phyloP scores from a whole-genome alignment of 176 grass and related monocot genomes.

The Rhipidocladum racemiflorum region DNA sequence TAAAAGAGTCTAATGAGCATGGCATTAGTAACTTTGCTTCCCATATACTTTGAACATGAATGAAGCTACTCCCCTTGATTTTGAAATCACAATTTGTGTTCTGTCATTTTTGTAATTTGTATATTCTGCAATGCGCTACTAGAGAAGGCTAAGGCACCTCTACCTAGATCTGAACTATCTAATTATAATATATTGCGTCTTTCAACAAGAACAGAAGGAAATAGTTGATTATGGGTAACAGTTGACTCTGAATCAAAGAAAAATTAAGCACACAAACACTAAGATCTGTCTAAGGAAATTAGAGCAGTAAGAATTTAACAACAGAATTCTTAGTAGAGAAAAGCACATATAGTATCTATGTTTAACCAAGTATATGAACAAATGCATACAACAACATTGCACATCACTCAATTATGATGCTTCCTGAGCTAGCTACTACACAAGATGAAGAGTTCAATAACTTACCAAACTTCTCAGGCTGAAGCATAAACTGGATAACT shows the following conservation, averaged over 20 bases:
- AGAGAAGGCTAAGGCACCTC: slow-evolving; percentile 5
- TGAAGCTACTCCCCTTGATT: not conserved
- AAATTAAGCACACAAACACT: not conserved
- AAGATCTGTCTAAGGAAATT: not conserved
- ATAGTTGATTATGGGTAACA: not conserved
- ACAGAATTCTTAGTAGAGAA: not conserved
- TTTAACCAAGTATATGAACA: not conserved
- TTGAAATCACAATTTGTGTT: slow-evolving; percentile 10
- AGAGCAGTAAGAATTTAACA: not conserved
- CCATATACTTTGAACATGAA: slow-evolving; percentile 31
- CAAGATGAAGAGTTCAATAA: slow-evolving; percentile 16
- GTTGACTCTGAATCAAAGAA: slow-evolving; percentile 19
- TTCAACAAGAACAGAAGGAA: slow-evolving; percentile 23
- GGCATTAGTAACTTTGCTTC: slow-evolving; percentile 28
- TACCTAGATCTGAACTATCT: slow-evolving; percentile 32
- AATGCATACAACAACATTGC: not conserved
- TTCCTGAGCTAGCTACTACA: slow-evolving; percentile 18
- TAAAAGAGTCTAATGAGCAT: slow-evolving; percentile 8
- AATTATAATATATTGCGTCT: slow-evolving; percentile 35
- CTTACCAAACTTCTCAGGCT: slow-evolving; percentile 77
- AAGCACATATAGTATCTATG: not conserved
- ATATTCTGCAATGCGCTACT: slow-evolving; percentile 9
- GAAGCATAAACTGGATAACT: slow-evolving; percentile 70
- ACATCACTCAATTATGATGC: slow-evolving; percentile 3
- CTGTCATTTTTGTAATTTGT: not conserved